Evolutionary conservation across 1,284 basidiomycete species (phyloP), one percentile per base, ranked within the genome.

Genomic region (Coniferiporia sulphurascens): DNA sequence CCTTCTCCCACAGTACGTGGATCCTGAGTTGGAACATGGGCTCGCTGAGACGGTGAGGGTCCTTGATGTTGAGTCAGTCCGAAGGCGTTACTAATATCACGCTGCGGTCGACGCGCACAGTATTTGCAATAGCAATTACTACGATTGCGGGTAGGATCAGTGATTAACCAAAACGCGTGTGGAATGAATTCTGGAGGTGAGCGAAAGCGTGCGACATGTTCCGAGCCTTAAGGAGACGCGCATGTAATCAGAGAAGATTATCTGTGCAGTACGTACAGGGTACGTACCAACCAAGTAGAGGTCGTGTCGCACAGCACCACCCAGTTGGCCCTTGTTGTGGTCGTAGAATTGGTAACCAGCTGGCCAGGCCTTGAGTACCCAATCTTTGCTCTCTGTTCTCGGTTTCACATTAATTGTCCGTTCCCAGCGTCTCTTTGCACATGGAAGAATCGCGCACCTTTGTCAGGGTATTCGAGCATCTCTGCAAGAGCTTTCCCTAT

Each of bases 121-220:
- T 93, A 93, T 69, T 91, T 91, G 76, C 91, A 93, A 27, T 73
- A 71, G 67, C 91, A 93, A 41, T 79, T 79, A 0, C 69, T 63
- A 21, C 74, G 71, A 64, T 81, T 71, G 63, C 78, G 66, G 1
- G 74, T 77, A 0, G 74, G 68, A 62, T 89, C 83, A 3, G 75
- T 74, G 70, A 86, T 77, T 1, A 93, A 78, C 91, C 91, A 93
- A 61, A 83, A 74, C 1, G 88, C 87, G 67, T 93, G 91, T 3
- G 89, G 89, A 48, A 87, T 80, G 67, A 93, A 90, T 68, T 93
- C 91, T 56, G 86, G 85, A 9, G 84, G 76, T 3, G 90, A 92
- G 45, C 91, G 86, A 70, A 91, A 93, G 44, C 80, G 78, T 34
- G 68, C 72, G 48, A 73, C 71, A 27, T 71, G 61, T 36, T 66